phyloP scores from a whole-genome alignment of 2,329 filamentous ascomycete genomes.

The Penicillium sp. region DNA sequence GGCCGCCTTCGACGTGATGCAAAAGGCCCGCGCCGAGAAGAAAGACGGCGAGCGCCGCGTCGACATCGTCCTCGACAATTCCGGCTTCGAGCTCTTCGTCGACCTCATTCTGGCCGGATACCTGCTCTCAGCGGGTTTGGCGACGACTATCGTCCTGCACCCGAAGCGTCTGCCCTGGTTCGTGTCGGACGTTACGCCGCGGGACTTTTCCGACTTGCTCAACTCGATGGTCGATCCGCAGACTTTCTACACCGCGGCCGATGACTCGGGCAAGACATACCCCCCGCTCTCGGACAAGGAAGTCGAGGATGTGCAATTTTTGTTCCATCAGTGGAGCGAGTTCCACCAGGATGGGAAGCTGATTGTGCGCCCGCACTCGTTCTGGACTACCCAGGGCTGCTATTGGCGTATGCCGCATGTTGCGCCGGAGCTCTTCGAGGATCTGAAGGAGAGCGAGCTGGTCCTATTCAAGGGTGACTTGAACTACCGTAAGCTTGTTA shows the following conservation, averaged over 20 bases:
- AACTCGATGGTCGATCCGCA: conserved; percentile 76
- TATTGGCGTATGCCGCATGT: conserved; percentile 82
- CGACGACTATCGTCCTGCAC: conserved; percentile 83
- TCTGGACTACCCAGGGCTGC: conserved; percentile 87
- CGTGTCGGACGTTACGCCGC: conserved; percentile 88
- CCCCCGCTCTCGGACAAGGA: conserved; percentile 68
- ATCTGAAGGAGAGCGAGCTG: conserved; percentile 79
- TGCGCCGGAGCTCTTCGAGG: conserved; percentile 69
- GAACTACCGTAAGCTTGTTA: conserved; percentile 92
- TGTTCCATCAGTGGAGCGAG: conserved; percentile 79
- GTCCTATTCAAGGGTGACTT: conserved; percentile 97
- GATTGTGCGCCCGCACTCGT: conserved; percentile 77
- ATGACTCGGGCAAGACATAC: conserved; percentile 61
- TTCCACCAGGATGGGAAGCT: conserved; percentile 84
- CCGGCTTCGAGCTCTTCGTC: conserved; percentile 95
- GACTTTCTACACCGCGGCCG: conserved; percentile 76
- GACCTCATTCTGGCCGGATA: conserved; percentile 92
- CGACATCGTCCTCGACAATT: conserved; percentile 95
- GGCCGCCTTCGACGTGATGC: conserved; percentile 59
- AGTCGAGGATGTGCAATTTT: conserved; percentile 65
- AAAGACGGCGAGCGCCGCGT: conserved; percentile 71
- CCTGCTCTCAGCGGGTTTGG: conserved; percentile 78
- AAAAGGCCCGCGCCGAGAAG: conserved; percentile 54
- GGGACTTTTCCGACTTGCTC: conserved; percentile 81
- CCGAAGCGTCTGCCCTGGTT: conserved; percentile 98